phyloP scores from a whole-genome alignment of 2,329 filamentous ascomycete species.

The Colletotrichum aenigma region DNA sequence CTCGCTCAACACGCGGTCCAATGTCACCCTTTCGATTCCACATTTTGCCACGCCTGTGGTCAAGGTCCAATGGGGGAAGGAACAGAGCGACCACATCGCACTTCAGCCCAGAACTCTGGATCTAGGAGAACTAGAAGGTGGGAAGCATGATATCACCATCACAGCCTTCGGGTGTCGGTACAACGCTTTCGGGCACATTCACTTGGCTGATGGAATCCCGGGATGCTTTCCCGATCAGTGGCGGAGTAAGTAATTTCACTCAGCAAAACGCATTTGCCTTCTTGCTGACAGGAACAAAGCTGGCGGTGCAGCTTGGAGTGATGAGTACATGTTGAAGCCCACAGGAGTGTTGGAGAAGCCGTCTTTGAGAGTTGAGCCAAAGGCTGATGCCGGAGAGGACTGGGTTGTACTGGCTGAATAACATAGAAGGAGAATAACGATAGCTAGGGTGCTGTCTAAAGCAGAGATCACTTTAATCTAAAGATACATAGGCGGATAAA shows the following conservation, averaged over 20 bases:
- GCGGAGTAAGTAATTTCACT: background rate
- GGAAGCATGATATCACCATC: background rate
- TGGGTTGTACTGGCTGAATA: background rate
- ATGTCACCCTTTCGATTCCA: conserved; percentile 6
- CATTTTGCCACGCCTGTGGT: conserved; percentile 7
- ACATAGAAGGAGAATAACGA: rapidly evolving
- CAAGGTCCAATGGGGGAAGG: background rate
- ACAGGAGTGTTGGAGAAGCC: conserved; percentile 4
- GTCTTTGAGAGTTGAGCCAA: background rate
- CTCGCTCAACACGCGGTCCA: background rate
- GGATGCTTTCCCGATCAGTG: background rate
- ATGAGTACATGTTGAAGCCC: background rate
- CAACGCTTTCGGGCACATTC: conserved; percentile 11
- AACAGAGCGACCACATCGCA: background rate
- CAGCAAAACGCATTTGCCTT: background rate
- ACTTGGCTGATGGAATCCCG: background rate
- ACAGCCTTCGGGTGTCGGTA: conserved; percentile 7
- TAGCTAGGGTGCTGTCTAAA: rapidly evolving
- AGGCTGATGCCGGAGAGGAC: background rate
- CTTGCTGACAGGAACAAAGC: background rate
- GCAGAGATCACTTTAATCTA: background rate
- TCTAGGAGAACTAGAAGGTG: background rate
- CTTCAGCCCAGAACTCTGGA: background rate
- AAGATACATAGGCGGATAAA: rapidly evolving
- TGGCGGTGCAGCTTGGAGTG: background rate